Conservation (phyloP, 257 asterid species). For the Scutellaria baicalensis region DNA sequence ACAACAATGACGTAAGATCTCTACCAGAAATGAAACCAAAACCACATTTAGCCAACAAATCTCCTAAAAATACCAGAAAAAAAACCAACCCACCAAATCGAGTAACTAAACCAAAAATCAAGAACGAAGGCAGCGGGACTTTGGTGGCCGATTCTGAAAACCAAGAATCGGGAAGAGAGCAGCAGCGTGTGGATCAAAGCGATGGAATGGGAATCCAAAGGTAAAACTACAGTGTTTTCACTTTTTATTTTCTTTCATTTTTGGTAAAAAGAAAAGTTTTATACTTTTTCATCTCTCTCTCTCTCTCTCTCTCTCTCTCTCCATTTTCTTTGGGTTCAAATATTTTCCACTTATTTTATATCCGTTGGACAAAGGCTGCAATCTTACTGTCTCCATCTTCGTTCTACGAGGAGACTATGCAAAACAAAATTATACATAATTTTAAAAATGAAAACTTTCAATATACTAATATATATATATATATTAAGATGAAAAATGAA, state of each 20-base stretch:
- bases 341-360: constrained; percentile 15
- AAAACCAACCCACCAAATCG: constrained; percentile 32
- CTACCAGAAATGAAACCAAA: constrained; percentile 42
- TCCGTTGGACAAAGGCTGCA: constrained; percentile 41
- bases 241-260: constrained; percentile 40
- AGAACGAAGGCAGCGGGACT: constrained; percentile 29
- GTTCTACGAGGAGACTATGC: not conserved
- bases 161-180: constrained; percentile 32
- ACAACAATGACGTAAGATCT: constrained; percentile 44
- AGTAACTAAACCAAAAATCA: constrained; percentile 21
- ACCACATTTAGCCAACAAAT: constrained; percentile 40
- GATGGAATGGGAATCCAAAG: constrained; percentile 41
- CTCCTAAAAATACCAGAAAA: constrained; percentile 18
- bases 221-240: constrained; percentile 36
- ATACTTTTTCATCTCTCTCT: constrained; percentile 12
- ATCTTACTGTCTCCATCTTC: constrained; percentile 1
- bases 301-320: not conserved
- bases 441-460: not conserved
- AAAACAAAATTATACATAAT: not conserved
- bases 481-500: too few species aligned
- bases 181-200: constrained; percentile 41
- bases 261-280: constrained; percentile 57
- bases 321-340: constrained; percentile 6
- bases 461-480: not conserved
- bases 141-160: constrained; percentile 31